Base-by-base conservation (phyloP, 768 basidiomycete species). In the Tulasnella sp. region DNA sequence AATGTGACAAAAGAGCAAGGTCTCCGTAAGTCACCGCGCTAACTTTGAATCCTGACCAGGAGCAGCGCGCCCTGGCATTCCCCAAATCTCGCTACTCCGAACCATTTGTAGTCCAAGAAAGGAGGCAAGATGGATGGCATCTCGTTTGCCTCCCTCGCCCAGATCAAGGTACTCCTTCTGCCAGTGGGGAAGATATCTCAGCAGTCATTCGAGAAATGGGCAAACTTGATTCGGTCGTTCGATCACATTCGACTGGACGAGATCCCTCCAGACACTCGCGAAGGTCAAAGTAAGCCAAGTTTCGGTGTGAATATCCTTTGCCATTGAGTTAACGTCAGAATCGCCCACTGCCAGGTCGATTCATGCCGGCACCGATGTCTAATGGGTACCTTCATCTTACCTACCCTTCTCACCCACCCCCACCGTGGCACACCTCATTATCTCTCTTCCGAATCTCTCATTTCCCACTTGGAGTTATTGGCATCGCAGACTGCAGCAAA, bases 381-480 rank as follows among this genome's bases (percentile, higher is more conserved):
- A 89, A 89, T n/a, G 96, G 96, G 31, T 87, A 91, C 84, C 86
- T 99, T 36, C 94, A 97, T 82, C 87, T 99, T 48, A 89, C 89
- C 75, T 99, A 92, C 84, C 88, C 91, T 19, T 90, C 91, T 1
- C 94, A 93, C 84, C 94, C 92, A 3, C 91, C 89, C 4, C 90
- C 92, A n/a, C 88, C 86, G 79, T 89, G 92, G 39, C 91, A 95
- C 82, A 83, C 87, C 16, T 86, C 92, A 9, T 86, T 98, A 71
- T 89, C 92, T 62, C 88, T 97, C 71, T 87, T 98, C 81, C 90
- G 91, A 58, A 90, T 90, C 74, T 96, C 93, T 1, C 91, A 92
- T 81, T 95, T 96, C 80, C 92, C 96, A 2, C 86, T 98, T 24
- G 95, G 93, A 31, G 91, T 97, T 76, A 91, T 99, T 82, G 98